phyloP scores from a whole-genome alignment of 2,329 filamentous ascomycete species.

The Whalleya microplaca region DNA sequence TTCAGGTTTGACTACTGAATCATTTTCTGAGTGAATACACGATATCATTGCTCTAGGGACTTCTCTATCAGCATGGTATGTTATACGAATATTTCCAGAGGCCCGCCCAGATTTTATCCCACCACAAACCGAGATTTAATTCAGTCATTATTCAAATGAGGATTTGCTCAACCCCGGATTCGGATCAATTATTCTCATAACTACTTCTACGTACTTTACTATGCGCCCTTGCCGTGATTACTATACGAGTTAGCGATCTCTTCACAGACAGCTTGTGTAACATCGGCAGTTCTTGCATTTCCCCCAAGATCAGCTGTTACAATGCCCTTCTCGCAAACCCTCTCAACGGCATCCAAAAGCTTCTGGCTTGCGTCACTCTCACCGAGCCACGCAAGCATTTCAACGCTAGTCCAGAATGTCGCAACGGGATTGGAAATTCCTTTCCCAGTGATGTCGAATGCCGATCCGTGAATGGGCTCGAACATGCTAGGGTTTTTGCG shows the following conservation, averaged over 20 bases:
- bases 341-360: constrained; percentile 57
- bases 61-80: no score
- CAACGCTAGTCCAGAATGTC: constrained; percentile 62
- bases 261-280: constrained; percentile 39
- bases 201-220: not conserved
- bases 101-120: no score
- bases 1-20: constrained; percentile 9
- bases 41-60: no score
- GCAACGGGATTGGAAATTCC: constrained; percentile 61
- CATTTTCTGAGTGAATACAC: no score
- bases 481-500: constrained; percentile 61
- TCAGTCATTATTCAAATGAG: no score
- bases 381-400: constrained; percentile 62
- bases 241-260: constrained; percentile 13
- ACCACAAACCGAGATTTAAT: no score
- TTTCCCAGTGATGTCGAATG: constrained; percentile 61
- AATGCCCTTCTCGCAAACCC: constrained; percentile 55
- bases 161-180: not conserved
- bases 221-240: not conserved
- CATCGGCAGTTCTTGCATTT: constrained; percentile 40
- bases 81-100: no score
- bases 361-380: constrained; percentile 53
- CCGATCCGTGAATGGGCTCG: constrained; percentile 63
- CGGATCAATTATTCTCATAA: not conserved
- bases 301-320: constrained; percentile 59